Evolutionary conservation across 2,329 filamentous ascomycete genomes (phyloP).

Genomic region (Alternaria solani): DNA sequence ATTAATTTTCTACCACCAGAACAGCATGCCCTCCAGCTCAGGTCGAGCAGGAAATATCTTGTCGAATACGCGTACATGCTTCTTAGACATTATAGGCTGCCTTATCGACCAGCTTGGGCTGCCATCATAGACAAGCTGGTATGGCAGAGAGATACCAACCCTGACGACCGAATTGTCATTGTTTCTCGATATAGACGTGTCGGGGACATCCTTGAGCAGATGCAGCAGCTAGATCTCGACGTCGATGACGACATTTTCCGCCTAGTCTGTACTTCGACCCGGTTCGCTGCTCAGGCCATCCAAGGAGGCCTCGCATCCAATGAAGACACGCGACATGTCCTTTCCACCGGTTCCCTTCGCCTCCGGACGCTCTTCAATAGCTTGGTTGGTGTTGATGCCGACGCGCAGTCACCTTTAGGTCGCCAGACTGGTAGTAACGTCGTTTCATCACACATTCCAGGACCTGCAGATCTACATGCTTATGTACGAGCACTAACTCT

Average conservation of each 20-base stretch:
- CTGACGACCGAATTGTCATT: slow-evolving; percentile 9
- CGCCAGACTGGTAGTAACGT: background rate
- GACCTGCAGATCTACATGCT: slow-evolving; percentile 60
- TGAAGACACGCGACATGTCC: slow-evolving; percentile 22
- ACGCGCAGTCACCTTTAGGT: slow-evolving; percentile 13
- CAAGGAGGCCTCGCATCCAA: slow-evolving; percentile 15
- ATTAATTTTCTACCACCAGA: slow-evolving; percentile 17
- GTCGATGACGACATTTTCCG: slow-evolving; percentile 43
- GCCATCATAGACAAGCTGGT: slow-evolving; percentile 37
- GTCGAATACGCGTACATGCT: slow-evolving; percentile 43
- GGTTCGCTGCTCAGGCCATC: slow-evolving; percentile 39
- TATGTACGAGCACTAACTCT: slow-evolving; percentile 71
- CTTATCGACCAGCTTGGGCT: slow-evolving; percentile 42
- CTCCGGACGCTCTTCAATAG: slow-evolving; percentile 39
- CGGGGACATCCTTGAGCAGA: slow-evolving; percentile 33
- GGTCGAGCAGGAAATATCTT: slow-evolving; percentile 33
- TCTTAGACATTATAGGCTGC: slow-evolving; percentile 32
- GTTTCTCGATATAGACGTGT: slow-evolving; percentile 35
- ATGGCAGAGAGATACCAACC: slow-evolving; percentile 9
- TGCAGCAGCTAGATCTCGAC: slow-evolving; percentile 43
- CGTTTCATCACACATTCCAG: slow-evolving; percentile 55
- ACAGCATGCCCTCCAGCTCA: slow-evolving; percentile 29
- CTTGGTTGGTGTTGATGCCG: slow-evolving; percentile 31
- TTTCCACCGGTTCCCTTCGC: slow-evolving; percentile 26
- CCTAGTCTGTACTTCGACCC: slow-evolving; percentile 44